These are phyloP conservation scores for Phytophthora niederhauseri DNA, from an alignment of 352 stramenopile species.

Conservation along the genomic window DNA sequence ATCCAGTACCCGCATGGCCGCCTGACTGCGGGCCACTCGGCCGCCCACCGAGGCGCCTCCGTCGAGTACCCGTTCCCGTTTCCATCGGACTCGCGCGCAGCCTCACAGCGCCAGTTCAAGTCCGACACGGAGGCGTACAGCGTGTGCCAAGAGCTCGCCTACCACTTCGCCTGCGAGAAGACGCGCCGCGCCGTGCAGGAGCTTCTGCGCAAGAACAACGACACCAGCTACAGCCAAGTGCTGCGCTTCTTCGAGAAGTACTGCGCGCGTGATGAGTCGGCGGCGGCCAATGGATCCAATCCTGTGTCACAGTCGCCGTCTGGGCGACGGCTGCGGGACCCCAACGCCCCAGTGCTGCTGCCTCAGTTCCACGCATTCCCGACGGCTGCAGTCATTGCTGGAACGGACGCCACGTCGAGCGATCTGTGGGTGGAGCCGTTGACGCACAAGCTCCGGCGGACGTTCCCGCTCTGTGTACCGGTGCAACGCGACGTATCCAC, in stretches of 20 bases:
- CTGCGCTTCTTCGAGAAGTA: slow-evolving; percentile 67
- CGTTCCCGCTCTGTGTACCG: slow-evolving; percentile 70
- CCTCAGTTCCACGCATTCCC: slow-evolving; percentile 57
- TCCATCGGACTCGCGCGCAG: slow-evolving; percentile 11
- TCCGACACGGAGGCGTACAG: slow-evolving; percentile 47
- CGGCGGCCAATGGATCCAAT: background rate
- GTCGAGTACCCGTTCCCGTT: slow-evolving; percentile 31
- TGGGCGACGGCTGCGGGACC: slow-evolving; percentile 19
- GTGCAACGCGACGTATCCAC: slow-evolving; percentile 58
- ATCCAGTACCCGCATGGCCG: slow-evolving; percentile 44
- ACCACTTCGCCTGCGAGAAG: slow-evolving; percentile 66
- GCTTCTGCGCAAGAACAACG: slow-evolving; percentile 69
- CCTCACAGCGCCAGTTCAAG: slow-evolving; percentile 10
- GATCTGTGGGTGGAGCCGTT: slow-evolving; percentile 80
- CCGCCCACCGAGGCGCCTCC: background rate
- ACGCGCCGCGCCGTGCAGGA: slow-evolving; percentile 56
- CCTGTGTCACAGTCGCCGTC: background rate
- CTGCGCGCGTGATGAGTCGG: slow-evolving; percentile 25
- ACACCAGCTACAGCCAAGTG: slow-evolving; percentile 69
- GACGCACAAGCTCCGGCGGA: slow-evolving; percentile 65
- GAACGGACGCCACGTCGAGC: slow-evolving; percentile 73
- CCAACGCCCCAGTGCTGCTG: slow-evolving; percentile 40
- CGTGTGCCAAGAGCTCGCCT: slow-evolving; percentile 67
- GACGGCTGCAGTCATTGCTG: slow-evolving; percentile 68
- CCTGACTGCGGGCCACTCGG: background rate